Evolutionary conservation across 78 protist genomes (phyloP), one percentile per base, ranked within the genome.

Genomic region (Abeoforma whisleri): DNA sequence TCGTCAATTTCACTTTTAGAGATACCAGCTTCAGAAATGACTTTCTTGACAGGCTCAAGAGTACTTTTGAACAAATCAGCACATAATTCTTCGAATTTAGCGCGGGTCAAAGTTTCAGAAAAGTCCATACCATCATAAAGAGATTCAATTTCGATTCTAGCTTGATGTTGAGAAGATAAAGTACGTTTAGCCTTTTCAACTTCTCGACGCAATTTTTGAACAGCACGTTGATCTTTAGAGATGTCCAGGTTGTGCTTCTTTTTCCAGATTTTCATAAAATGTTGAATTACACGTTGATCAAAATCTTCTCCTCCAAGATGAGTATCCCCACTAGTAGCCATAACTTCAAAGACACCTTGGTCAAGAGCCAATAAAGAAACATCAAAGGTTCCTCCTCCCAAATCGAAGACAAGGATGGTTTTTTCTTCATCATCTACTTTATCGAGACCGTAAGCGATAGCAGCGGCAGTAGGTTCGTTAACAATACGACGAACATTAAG

Each of bases 381-480:
- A 77, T 95, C 99, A 81, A 97, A 97, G 39, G 99, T 98, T 33
- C 99, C 97, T 19, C 98, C 99, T 32, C 99, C 99, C 5, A 98
- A 90, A 82, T 98, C 99, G 91, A 90, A 97, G 40, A 98, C 99
- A n/a, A 96, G 89, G 36, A 95, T 88, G 93, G 92, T 95, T 93
- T 94, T 69, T 80, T 87, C 95, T 34, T 83, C 87, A 38, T 33
- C 81, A 40, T 90, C 90, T n/a, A n/a, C n/a, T 87, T 92, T 88
- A 89, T 93, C 94, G 0, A 94, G 90, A 0, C 97, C 97, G 88
- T 94, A 96, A 2, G 99, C 97, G 30, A 95, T 83, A 34, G 97
- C 95, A 0, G 97, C 98, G 22, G 99, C 99, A 31, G 99, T 98
- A 39, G 99, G 99, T 93, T 98, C 99, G 92, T 98, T 98, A 88